These are phyloP conservation scores for Penicillium turbatum DNA, from an alignment of 495 filamentous ascomycete genomes.

Conservation along the genomic window DNA sequence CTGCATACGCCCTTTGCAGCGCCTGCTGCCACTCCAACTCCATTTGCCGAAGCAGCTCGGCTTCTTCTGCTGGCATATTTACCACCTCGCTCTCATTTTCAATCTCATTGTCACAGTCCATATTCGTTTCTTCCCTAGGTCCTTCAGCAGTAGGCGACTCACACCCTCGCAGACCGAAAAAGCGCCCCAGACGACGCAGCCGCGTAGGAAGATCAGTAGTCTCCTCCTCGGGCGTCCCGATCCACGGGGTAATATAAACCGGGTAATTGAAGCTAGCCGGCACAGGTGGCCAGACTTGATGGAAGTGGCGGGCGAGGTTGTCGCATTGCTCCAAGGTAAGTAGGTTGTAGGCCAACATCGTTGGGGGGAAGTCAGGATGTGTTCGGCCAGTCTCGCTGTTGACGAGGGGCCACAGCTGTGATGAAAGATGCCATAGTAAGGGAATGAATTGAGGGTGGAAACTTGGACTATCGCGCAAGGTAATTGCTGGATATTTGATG, in stretches of 20 bases:
- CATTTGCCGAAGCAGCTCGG: conserved; percentile 18
- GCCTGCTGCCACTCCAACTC: conserved; percentile 28
- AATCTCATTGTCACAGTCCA: not conserved
- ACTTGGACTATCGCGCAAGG: not conserved
- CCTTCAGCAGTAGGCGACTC: conserved; percentile 40
- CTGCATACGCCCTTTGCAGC: conserved; percentile 26
- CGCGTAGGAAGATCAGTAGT: conserved; percentile 52
- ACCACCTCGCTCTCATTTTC: not conserved
- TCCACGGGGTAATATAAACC: conserved; percentile 41
- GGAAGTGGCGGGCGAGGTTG: conserved; percentile 66
- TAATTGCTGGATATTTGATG: not conserved
- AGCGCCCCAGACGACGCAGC: conserved; percentile 56
- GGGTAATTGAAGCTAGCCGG: conserved; percentile 60
- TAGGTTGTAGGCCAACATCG: conserved; percentile 67
- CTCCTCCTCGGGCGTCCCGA: conserved; percentile 23
- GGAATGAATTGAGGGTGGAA: conserved; percentile 22
- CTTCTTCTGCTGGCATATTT: not conserved
- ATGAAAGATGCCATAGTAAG: conserved; percentile 31
- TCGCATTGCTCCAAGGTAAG: conserved; percentile 69
- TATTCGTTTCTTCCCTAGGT: not conserved
- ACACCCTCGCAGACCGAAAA: conserved; percentile 64
- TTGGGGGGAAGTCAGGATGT: conserved; percentile 63
- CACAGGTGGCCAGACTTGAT: conserved; percentile 58
- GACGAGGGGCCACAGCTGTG: conserved; percentile 37
- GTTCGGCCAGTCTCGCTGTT: conserved; percentile 49